phyloP scores from a whole-genome alignment of 1,139 yeast species.

The Kodamaea ohmeri region DNA sequence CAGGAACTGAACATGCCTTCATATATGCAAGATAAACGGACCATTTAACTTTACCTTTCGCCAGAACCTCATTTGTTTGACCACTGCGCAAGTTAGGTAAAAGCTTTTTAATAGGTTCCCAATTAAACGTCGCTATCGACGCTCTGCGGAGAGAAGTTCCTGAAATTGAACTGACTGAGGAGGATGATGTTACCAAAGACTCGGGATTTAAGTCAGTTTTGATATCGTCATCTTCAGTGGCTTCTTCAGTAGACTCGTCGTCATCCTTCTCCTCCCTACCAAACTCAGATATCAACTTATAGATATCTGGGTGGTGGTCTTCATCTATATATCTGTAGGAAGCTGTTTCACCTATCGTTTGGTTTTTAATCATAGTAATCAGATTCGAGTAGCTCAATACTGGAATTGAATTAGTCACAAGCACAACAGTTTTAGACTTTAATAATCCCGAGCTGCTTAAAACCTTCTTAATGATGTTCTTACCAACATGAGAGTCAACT shows the following conservation, averaged over 20 bases:
- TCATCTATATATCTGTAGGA: conserved; percentile 15
- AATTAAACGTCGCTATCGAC: conserved; percentile 31
- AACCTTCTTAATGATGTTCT: conserved; percentile 34
- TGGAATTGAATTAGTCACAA: conserved; percentile 39
- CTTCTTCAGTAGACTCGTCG: conserved; percentile 1
- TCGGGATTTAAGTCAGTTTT: not conserved
- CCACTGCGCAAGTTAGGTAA: conserved; percentile 27
- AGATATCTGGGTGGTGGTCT: conserved; percentile 24
- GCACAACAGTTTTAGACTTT: conserved; percentile 31
- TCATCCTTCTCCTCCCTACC: conserved; percentile 15
- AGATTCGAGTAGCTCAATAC: conserved; percentile 33
- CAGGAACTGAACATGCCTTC: conserved; percentile 25
- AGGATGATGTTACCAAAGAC: not conserved
- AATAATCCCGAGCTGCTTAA: conserved; percentile 29
- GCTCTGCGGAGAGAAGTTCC: conserved; percentile 20
- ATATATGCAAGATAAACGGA: conserved; percentile 24
- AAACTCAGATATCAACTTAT: conserved; percentile 25
- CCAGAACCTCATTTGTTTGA: conserved; percentile 24
- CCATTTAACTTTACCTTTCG: conserved; percentile 29
- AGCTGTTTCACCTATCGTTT: conserved; percentile 27
- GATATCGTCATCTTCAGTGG: conserved; percentile 1
- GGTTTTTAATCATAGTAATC: conserved; percentile 28
- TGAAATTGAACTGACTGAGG: not conserved
- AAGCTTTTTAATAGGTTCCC: conserved; percentile 30
- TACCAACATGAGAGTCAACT: conserved; percentile 93